Base-by-base conservation (phyloP, 2,329 filamentous ascomycete species). In the Zymoseptoria brevis region DNA sequence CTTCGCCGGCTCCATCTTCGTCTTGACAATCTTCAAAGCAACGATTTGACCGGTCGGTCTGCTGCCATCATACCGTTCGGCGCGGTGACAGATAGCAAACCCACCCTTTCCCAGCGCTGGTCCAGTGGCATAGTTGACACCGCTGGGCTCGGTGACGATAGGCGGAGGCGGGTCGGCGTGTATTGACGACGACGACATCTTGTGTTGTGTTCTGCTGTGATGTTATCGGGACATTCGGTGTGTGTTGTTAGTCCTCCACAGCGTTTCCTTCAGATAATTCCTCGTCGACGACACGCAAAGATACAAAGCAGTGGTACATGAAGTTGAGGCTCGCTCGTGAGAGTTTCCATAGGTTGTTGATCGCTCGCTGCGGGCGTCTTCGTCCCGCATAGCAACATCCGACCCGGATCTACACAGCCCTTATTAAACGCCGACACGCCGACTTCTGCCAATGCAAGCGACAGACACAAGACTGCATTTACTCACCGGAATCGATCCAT, bases 11-110 rank as follows among this genome's bases (percentile, higher is more conserved):
- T 80, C 79, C 88, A 92, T 92, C 71, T 87, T 84, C 68, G 87
- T 89, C 76, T 87, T 89, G 70, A 93, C 89, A 70, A 93, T 90
- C 78, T 93, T 93, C 68, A 93, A 79, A 51, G 89, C 89, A 71
- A 85, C 87, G 65, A 82, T 81, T 69, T 87, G 85, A 68, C 82
- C 87, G 5, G 83, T 83, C 9, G 86, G 75, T 62, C 74, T 75
- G 57, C 74, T 75, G 55, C 75, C 74, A 51, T 79, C 83, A 56
- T 84, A 78, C 57, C 88, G 76, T 66, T 87, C 83, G 53, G 86
- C 88, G 66, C 86, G 83, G 70, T 92, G 88, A 76, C 88, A 92
- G 62, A 92, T 87, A 64, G 89, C 89, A 70, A 93, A 93, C 8
- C 89, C 89, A 53, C 89, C 89, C 75, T 90, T 92, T 24, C 89